Percentiles rank a stretch among this genome's conserved stretches.
Conservation (phyloP, 1,284 basidiomycete species). For the Mycosarcoma maydis region DNA sequence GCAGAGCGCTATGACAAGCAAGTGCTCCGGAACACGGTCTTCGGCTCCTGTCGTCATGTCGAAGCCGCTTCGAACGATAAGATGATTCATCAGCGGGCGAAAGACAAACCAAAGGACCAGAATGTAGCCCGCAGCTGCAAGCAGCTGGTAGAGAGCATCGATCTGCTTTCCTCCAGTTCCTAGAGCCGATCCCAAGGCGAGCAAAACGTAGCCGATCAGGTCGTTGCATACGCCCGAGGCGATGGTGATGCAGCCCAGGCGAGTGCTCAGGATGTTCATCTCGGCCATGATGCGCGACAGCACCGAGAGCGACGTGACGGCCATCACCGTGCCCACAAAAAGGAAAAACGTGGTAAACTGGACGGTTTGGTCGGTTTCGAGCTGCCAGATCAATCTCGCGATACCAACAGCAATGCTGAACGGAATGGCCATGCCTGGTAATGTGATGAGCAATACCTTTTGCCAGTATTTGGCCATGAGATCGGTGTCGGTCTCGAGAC, state of each 20-base stretch:
- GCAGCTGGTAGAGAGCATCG: conserved; percentile 48
- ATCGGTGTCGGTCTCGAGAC: conserved; percentile 56
- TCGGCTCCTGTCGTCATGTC: conserved; percentile 35
- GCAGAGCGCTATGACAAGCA: conserved; percentile 38
- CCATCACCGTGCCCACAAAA: conserved; percentile 59
- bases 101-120: conserved; percentile 45
- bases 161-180: conserved; percentile 44
- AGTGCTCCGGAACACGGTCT: conserved; percentile 37
- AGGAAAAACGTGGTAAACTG: conserved; percentile 56
- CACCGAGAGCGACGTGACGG: conserved; percentile 50
- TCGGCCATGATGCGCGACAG: conserved; percentile 53
- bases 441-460: conserved; percentile 47
- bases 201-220: conserved; percentile 50
- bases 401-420: conserved; percentile 56
- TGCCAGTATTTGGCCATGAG: conserved; percentile 53
- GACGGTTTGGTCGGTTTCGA: conserved; percentile 43
- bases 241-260: conserved; percentile 49
- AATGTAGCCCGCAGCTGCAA: conserved; percentile 43
- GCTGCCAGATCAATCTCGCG: conserved; percentile 44
- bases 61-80: conserved; percentile 36
- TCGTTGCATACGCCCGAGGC: conserved; percentile 54
- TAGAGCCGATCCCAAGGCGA: conserved; percentile 46
- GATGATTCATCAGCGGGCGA: conserved; percentile 37
- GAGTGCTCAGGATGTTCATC: conserved; percentile 52
- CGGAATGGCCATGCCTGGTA: conserved; percentile 56